Base-by-base conservation (phyloP, 2,329 filamentous ascomycete species). In the Rasamsonia emersonii region DNA sequence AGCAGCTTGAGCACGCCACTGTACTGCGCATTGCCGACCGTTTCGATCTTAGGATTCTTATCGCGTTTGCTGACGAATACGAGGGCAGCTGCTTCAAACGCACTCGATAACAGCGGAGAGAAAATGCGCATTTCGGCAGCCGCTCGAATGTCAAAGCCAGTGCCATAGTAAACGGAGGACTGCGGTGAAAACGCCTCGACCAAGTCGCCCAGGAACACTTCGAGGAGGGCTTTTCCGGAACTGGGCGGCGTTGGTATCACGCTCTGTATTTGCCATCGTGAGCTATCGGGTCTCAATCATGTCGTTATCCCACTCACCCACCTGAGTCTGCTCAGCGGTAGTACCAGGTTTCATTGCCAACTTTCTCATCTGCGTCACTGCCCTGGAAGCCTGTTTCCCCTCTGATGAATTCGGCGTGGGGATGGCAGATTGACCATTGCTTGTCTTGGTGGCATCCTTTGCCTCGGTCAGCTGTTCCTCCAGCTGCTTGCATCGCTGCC, bases 121-220 rank as follows among this genome's bases (percentile, higher is more conserved):
- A 45, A 40, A 4, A 50, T 38, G 11, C 47, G 45, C 44, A 41
- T 48, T 3, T 39, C 36, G 7, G 44, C 41, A 4, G 47, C 47
- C 23, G 44, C 38, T 9, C 46, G 46, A 17, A 49, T 34, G 4
- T 42, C 44, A 16, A 50, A 44, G 4, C 42, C 45, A 16, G 46
- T 37, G 17, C 38, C 41, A 30, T 37, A 40, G 24, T 37, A 33
- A 8, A 15, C 18, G 13, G 33, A 28, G 6, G 37, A 33, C 9
- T 37, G 24, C 1, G 47, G 47, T 14, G 46, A 47, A 30, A 50
- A 50, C 7, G 40, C 40, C 14, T 40, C 37, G 14, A 50, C 42
- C 24, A 50, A 23, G 6, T 44, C 45, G 10, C 47, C 45, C 13
- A 50, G 31, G 23, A 49, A 48, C 3, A 47, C 21, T 21, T 50